These are phyloP conservation scores for Coprinopsis marcescibilis DNA, from an alignment of 768 basidiomycete species.

Conservation along the genomic window DNA sequence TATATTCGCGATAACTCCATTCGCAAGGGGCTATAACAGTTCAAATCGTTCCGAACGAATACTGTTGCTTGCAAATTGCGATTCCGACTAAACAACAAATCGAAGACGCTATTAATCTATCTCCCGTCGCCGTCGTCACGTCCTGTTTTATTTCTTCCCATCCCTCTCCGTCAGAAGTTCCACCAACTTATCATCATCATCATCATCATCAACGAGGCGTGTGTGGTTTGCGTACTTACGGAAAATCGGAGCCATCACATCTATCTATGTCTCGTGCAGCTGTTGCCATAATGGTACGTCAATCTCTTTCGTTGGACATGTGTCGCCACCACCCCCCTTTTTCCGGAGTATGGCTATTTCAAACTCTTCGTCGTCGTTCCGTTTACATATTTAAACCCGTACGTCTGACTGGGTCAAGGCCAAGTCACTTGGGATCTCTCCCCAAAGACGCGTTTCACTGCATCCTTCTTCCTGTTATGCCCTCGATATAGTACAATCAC, in stretches of 20 bases:
- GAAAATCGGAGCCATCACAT: constrained; percentile 15
- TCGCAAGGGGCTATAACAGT: not conserved
- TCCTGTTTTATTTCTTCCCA: constrained; percentile 1
- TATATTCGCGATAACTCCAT: not conserved
- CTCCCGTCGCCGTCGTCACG: no score
- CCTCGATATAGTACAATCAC: not conserved
- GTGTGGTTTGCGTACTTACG: not conserved
- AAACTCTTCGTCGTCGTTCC: no score
- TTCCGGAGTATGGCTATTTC: constrained; percentile 12
- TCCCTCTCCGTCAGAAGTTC: not conserved
- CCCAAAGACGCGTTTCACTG: constrained; percentile 3
- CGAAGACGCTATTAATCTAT: no score
- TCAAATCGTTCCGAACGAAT: not conserved
- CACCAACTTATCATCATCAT: not conserved
- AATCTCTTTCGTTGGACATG: constrained; percentile 1
- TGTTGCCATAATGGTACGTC: constrained; percentile 28
- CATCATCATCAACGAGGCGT: not conserved
- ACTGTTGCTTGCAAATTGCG: no score
- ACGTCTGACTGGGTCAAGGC: no score
- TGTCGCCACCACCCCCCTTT: constrained; percentile 6
- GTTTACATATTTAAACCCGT: no score
- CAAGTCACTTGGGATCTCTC: constrained; percentile 7
- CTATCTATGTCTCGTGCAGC: constrained; percentile 25
- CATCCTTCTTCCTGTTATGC: constrained; percentile 2
- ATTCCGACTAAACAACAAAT: no score